These are phyloP conservation scores for Aspergillus homomorphus DNA, from an alignment of 495 filamentous ascomycete species.

Conservation along the genomic window DNA sequence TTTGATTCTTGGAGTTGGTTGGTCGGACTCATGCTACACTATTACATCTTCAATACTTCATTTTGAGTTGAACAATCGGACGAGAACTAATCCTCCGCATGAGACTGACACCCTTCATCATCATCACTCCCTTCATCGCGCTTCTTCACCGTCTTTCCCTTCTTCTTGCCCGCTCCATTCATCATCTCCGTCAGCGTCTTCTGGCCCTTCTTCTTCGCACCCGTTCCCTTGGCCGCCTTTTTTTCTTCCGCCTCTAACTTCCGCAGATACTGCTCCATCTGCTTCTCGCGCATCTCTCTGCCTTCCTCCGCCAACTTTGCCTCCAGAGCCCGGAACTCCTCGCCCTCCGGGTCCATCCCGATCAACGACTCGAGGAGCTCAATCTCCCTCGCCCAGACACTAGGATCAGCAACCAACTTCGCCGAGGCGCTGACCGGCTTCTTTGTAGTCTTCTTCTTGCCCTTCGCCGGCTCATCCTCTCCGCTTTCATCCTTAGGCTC, in stretches of 20 bases:
- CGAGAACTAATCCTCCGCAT: constrained; percentile 7
- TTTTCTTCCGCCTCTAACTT: constrained; percentile 61
- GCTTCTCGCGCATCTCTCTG: constrained; percentile 63
- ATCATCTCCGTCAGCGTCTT: constrained; percentile 46
- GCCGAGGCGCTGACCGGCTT: constrained; percentile 15
- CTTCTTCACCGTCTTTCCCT: constrained; percentile 8
- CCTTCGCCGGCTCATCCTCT: constrained; percentile 18
- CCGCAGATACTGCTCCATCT: constrained; percentile 71
- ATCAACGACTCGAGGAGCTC: constrained; percentile 87
- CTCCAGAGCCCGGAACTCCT: constrained; percentile 65
- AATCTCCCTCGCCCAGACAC: constrained; percentile 80
- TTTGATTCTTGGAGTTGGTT: too few relatives aligned
- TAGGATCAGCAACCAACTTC: constrained; percentile 60
- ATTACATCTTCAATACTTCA: background rate
- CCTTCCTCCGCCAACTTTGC: constrained; percentile 64
- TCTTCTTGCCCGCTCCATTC: constrained; percentile 17
- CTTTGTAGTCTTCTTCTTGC: constrained; percentile 23
- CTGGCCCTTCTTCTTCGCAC: constrained; percentile 37
- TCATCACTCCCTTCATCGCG: constrained; percentile 11
- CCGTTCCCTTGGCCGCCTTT: constrained; percentile 35
- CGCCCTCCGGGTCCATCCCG: constrained; percentile 69
- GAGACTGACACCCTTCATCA: constrained; percentile 23
- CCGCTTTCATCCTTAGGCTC: constrained; percentile 5
- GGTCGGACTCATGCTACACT: too few relatives aligned
- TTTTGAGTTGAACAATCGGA: background rate